Evolutionary conservation across 2,329 filamentous ascomycete genomes (phyloP).

Genomic region (Triangularia verruculosa): DNA sequence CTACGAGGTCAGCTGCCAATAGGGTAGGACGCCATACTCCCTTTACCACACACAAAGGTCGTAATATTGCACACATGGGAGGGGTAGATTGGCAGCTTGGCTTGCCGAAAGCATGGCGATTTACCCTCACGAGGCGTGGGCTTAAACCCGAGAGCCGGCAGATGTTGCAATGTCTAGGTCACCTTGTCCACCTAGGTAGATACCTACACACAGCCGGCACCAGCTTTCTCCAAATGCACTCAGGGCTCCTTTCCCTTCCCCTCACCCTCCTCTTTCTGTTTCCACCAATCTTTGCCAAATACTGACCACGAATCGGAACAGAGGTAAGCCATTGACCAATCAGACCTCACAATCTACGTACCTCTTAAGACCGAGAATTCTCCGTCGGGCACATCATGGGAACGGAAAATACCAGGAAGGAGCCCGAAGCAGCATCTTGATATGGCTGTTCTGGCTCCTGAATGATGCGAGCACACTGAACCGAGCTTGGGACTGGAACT

Average conservation of each 20-base stretch:
- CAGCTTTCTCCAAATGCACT: neutral
- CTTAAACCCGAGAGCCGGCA: neutral
- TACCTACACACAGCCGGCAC: neutral
- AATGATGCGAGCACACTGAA: no score
- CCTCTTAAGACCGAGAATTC: neutral
- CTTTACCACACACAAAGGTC: neutral
- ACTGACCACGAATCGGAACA: neutral
- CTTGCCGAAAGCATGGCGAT: neutral
- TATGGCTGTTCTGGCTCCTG: no score
- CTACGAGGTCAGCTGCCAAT: no score
- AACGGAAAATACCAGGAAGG: no score
- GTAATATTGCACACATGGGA: neutral
- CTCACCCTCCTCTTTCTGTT: neutral
- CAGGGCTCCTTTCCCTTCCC: neutral
- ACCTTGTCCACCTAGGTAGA: neutral
- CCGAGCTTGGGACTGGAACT: neutral
- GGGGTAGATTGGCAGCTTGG: neutral
- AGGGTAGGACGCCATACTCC: no score
- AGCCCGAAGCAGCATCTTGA: no score
- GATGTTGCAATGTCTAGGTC: neutral
- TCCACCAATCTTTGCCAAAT: neutral
- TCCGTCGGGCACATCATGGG: neutral
- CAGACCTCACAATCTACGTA: neutral
- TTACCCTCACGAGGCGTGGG: neutral
- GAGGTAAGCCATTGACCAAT: neutral